Percentiles rank a stretch among this genome's conserved stretches.
These are phyloP conservation scores for Microcyclosporella mali DNA, from an alignment of 2,329 filamentous ascomycete species.

Conservation along the genomic window DNA sequence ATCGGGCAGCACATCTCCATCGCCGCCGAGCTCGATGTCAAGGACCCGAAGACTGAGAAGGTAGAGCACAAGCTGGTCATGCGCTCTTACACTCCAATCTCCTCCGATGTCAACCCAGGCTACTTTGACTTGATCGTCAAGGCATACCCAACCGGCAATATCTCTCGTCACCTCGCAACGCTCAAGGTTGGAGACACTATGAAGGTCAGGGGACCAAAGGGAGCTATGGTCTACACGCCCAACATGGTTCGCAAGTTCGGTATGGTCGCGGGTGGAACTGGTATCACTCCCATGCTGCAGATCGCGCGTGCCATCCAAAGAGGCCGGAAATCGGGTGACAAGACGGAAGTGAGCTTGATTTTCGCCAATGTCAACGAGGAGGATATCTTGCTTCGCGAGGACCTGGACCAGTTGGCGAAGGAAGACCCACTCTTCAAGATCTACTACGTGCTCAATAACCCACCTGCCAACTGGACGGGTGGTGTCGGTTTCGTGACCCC, in stretches of 20 bases:
- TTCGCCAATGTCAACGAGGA: constrained; percentile 93
- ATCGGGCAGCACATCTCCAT: constrained; percentile 99
- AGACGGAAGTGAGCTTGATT: constrained; percentile 85
- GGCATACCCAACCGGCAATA: constrained; percentile 95
- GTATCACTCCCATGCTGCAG: constrained; percentile 98
- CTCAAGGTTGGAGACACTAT: constrained; percentile 80
- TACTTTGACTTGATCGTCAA: constrained; percentile 97
- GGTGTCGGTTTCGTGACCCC: constrained; percentile 91
- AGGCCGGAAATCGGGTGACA: constrained; percentile 50
- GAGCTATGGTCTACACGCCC: constrained; percentile 92
- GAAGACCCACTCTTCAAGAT: constrained; percentile 78
- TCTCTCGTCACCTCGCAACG: constrained; percentile 83
- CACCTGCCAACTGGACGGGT: constrained; percentile 83
- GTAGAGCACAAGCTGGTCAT: constrained; percentile 75
- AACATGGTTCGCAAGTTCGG: constrained; percentile 96
- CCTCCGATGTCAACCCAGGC: constrained; percentile 79
- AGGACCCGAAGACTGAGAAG: constrained; percentile 54
- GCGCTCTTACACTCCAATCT: constrained; percentile 88
- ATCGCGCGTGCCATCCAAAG: constrained; percentile 75
- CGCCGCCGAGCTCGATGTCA: constrained; percentile 70
- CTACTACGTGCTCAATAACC: constrained; percentile 95
- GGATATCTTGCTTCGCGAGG: constrained; percentile 89
- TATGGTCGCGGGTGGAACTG: constrained; percentile 96
- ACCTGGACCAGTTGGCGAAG: constrained; percentile 71
- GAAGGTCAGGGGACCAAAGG: constrained; percentile 89